phyloP scores from a whole-genome alignment of 2,329 filamentous ascomycete genomes.

The Amauroascus verrucosus region DNA sequence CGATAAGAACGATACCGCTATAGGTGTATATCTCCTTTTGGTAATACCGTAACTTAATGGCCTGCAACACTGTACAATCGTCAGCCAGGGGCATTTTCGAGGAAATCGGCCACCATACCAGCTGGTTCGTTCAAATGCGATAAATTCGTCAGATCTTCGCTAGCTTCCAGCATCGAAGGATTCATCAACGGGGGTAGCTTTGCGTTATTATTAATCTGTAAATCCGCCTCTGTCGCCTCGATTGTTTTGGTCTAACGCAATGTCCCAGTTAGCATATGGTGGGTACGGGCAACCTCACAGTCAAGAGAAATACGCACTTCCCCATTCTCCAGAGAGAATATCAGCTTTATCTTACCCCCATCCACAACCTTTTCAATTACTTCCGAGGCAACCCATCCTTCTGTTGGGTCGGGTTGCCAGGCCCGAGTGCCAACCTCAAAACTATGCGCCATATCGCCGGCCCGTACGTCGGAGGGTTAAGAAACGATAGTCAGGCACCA shows the following conservation, averaged over 20 bases:
- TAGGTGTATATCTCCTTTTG: constrained; percentile 99
- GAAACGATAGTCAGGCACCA: neutral
- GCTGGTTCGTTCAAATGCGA: constrained; percentile 98
- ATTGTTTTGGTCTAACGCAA: constrained; percentile 59
- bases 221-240: constrained; percentile 63
- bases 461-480: neutral
- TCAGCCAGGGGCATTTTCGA: constrained; percentile 17
- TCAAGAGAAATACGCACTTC: constrained; percentile 52
- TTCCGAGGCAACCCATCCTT: constrained; percentile 97
- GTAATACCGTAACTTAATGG: constrained; percentile 89
- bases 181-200: constrained; percentile 92
- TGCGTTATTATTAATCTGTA: constrained; percentile 66
- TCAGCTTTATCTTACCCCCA: constrained; percentile 75
- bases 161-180: constrained; percentile 93
- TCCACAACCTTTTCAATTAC: constrained; percentile 74
- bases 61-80: constrained; percentile 65
- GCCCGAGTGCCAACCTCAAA: constrained; percentile 95
- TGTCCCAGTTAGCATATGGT: constrained; percentile 6
- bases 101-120: constrained; percentile 47
- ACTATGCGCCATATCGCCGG: constrained; percentile 65
- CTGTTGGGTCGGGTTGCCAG: constrained; percentile 92
- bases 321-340: constrained; percentile 85
- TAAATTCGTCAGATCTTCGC: constrained; percentile 92
- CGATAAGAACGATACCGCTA: constrained; percentile 95
- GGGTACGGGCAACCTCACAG: neutral